Conservation (phyloP, 306 rosid genomes). For the Dryas drummondii region DNA sequence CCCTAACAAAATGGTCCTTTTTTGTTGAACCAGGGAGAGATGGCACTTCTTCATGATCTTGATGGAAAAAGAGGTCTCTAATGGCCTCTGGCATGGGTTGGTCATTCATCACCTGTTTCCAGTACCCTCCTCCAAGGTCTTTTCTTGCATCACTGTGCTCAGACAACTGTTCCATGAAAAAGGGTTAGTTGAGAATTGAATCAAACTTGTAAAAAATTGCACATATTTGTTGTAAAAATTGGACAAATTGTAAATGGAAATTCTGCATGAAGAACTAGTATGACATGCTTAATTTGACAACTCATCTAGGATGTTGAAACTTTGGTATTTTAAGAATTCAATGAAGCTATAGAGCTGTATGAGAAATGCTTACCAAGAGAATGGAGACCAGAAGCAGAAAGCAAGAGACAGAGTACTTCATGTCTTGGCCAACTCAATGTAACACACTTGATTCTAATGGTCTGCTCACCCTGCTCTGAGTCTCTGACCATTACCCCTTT, state of each 20-base stretch:
- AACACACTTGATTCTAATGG: neutral
- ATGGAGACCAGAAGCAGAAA: slow-evolving; percentile 37
- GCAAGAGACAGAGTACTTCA: slow-evolving; percentile 45
- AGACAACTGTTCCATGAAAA: slow-evolving; percentile 26
- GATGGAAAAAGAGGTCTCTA: slow-evolving; percentile 35
- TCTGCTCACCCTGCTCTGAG: neutral
- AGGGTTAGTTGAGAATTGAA: slow-evolving; percentile 2
- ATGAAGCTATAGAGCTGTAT: neutral
- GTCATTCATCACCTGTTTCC: slow-evolving; percentile 58
- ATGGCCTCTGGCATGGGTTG: slow-evolving; percentile 72
- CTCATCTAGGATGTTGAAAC: too few species aligned
- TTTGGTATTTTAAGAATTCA: too few species aligned
- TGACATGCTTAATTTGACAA: too few species aligned
- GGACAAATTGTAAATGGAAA: too few species aligned
- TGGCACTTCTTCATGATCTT: slow-evolving; percentile 21
- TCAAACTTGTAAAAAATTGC: neutral
- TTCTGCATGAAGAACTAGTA: too few species aligned
- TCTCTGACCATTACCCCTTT: neutral
- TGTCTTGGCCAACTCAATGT: slow-evolving; percentile 12
- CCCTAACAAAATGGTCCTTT: neutral
- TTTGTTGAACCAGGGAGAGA: neutral
- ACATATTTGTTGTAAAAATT: too few species aligned
- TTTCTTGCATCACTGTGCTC: slow-evolving; percentile 47
- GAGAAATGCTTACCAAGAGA: slow-evolving; percentile 46
- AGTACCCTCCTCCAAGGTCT: slow-evolving; percentile 47